Conservation (phyloP, 768 basidiomycete genomes). For the Tulasnella sp. region DNA sequence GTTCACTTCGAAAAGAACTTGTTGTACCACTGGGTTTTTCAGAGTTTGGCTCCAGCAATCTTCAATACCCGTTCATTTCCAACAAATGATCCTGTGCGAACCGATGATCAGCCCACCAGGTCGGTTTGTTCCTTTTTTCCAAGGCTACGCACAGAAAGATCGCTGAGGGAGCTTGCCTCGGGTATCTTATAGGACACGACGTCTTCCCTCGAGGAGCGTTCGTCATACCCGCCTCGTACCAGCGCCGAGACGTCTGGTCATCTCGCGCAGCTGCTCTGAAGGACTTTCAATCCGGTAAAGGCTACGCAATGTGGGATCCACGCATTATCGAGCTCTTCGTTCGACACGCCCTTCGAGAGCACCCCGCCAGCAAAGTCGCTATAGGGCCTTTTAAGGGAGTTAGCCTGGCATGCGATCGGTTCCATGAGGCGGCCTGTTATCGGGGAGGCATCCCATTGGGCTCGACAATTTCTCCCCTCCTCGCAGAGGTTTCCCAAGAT, state of each 20-base stretch:
- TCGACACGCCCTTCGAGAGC: constrained; percentile 1
- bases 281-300: constrained; percentile 1
- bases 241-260: constrained; percentile 11
- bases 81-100: constrained; percentile 3
- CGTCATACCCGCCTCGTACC: background rate
- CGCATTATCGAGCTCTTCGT: constrained; percentile 2
- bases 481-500: background rate
- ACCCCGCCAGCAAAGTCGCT: background rate
- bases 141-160: background rate
- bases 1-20: background rate
- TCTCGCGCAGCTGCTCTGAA: background rate
- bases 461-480: background rate
- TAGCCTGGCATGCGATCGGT: background rate
- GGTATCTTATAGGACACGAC: background rate
- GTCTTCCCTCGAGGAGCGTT: background rate
- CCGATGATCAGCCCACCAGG: constrained; percentile 9
- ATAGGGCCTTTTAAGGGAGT: constrained; percentile 4
- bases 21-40: background rate
- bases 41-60: background rate
- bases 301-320: constrained; percentile 3
- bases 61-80: background rate
- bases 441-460: background rate
- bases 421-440: constrained; percentile 12
- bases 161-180: background rate
- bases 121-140: background rate